These are phyloP conservation scores for Botryosphaeria dothidea DNA, from an alignment of 2,329 filamentous ascomycete species.

Conservation along the genomic window DNA sequence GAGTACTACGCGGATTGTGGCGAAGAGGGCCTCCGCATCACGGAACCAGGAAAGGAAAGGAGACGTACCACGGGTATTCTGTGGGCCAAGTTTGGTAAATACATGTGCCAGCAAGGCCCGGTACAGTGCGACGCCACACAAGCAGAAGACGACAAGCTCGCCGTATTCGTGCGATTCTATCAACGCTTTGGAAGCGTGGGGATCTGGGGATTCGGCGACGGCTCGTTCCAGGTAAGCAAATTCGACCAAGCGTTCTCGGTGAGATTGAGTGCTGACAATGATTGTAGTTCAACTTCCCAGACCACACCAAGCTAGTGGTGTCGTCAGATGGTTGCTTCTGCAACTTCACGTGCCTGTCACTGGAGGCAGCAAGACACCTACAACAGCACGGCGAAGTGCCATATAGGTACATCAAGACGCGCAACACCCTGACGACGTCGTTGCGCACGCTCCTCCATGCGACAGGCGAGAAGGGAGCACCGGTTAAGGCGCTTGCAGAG, in stretches of 20 bases:
- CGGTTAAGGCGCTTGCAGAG: slow-evolving; percentile 56
- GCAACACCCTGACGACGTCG: slow-evolving; percentile 70
- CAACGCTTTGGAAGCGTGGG: slow-evolving; percentile 79
- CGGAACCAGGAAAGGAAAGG: slow-evolving; percentile 61
- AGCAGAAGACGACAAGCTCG: slow-evolving; percentile 32
- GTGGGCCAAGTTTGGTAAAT: slow-evolving; percentile 70
- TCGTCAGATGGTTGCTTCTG: slow-evolving; percentile 73
- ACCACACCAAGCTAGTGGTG: slow-evolving; percentile 82
- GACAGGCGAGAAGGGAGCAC: slow-evolving; percentile 51
- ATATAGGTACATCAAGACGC: slow-evolving; percentile 69
- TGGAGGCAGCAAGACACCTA: slow-evolving; percentile 68
- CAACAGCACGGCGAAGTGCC: slow-evolving; percentile 60
- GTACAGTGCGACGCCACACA: slow-evolving; percentile 43
- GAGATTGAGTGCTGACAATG: slow-evolving; percentile 25
- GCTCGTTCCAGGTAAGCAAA: slow-evolving; percentile 67
- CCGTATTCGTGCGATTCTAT: slow-evolving; percentile 71
- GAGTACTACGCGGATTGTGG: slow-evolving; percentile 75
- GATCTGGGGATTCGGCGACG: slow-evolving; percentile 79
- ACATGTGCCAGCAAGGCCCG: slow-evolving; percentile 56
- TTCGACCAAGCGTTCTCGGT: not conserved
- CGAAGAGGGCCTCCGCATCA: slow-evolving; percentile 61
- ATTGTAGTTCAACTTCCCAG: slow-evolving; percentile 79
- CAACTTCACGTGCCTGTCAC: slow-evolving; percentile 74
- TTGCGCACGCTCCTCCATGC: slow-evolving; percentile 71
- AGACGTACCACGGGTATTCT: slow-evolving; percentile 58